These are phyloP conservation scores for Ceratocystis papillata DNA, from an alignment of 2,329 filamentous ascomycete genomes.

Conservation along the genomic window DNA sequence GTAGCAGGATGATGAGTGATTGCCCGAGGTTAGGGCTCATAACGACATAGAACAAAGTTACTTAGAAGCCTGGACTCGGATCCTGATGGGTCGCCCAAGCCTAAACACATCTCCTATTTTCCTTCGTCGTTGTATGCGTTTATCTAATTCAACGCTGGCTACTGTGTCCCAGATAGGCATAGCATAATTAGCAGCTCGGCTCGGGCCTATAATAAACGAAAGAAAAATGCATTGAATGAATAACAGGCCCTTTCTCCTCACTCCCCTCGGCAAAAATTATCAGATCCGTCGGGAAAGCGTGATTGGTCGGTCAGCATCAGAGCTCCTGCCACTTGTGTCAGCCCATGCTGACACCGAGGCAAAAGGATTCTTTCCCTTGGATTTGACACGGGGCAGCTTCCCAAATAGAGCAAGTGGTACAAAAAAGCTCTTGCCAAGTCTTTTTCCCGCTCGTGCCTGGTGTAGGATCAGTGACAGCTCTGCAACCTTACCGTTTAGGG, in stretches of 20 bases:
- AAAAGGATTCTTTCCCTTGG: not conserved
- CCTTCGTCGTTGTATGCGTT: too few relatives aligned
- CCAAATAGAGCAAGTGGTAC: not conserved
- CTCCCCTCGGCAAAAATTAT: not conserved
- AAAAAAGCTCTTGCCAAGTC: not conserved
- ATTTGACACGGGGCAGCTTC: not conserved
- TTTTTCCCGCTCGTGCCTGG: not conserved
- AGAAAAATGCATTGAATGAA: not conserved
- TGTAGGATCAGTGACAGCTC: conserved; percentile 11
- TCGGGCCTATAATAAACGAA: not conserved
- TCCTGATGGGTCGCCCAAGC: too few relatives aligned
- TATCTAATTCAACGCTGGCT: too few relatives aligned
- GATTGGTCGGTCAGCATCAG: not conserved
- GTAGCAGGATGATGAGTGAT: too few relatives aligned
- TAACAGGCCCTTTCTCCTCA: too few relatives aligned
- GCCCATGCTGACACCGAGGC: not conserved
- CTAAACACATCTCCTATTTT: too few relatives aligned
- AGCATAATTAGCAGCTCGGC: not conserved
- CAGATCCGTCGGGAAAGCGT: not conserved
- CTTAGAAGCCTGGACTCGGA: not conserved
- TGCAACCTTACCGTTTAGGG: not conserved
- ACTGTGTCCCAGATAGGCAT: too few relatives aligned
- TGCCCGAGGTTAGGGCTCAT: not conserved
- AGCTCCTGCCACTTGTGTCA: not conserved
- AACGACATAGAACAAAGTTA: not conserved